Conservation (phyloP, 768 basidiomycete species). For the Dentipellis sp. region DNA sequence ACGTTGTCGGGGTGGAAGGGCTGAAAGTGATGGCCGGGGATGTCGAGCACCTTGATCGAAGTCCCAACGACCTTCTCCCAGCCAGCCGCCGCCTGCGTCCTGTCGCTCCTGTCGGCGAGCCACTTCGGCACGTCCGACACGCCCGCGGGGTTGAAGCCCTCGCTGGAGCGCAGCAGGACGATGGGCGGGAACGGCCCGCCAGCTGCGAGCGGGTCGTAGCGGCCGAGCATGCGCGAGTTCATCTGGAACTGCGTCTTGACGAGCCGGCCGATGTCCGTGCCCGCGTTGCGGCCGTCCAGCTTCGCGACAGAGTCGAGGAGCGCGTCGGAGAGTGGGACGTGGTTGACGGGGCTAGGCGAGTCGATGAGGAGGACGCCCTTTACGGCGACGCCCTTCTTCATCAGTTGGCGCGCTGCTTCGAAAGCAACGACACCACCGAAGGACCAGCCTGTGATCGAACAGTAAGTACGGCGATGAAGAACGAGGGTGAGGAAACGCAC, state of each 20-base stretch:
- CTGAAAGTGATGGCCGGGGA: constrained; percentile 62
- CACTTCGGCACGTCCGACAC: constrained; percentile 35
- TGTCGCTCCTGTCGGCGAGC: constrained; percentile 38
- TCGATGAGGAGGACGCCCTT: constrained; percentile 60
- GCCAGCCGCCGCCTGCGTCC: constrained; percentile 22
- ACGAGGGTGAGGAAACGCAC: constrained; percentile 24
- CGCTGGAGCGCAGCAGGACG: constrained; percentile 43
- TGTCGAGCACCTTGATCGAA: constrained; percentile 36
- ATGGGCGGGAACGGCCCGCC: constrained; percentile 25
- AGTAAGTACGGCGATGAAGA: background rate
- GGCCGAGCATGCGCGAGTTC: constrained; percentile 36
- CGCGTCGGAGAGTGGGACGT: constrained; percentile 39
- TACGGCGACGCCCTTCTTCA: constrained; percentile 32
- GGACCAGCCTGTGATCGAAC: constrained; percentile 51
- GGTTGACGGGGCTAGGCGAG: constrained; percentile 47
- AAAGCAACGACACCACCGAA: constrained; percentile 70
- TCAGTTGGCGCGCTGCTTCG: constrained; percentile 47
- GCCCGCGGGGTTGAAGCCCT: constrained; percentile 30
- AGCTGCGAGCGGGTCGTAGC: constrained; percentile 30
- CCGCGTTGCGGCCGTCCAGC: constrained; percentile 19
- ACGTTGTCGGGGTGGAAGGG: constrained; percentile 46
- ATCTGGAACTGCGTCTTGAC: constrained; percentile 40
- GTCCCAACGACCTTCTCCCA: constrained; percentile 40
- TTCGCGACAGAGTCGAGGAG: constrained; percentile 41
- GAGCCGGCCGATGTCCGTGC: constrained; percentile 25